Evolutionary conservation across 768 basidiomycete genomes (phyloP).

Genomic region (Dioszegia hungarica): DNA sequence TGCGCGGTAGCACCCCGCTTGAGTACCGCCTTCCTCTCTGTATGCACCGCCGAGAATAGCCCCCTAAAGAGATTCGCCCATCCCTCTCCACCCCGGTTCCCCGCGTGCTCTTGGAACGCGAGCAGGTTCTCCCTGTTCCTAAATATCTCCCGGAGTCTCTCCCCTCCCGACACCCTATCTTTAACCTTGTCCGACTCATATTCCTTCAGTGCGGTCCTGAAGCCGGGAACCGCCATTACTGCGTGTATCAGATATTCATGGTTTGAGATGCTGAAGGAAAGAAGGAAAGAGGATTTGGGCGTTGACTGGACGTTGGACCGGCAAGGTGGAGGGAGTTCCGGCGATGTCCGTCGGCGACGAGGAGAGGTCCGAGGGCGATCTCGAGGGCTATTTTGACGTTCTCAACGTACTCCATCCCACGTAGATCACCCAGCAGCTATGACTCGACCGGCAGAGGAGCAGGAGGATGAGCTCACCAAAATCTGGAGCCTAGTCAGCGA

Average conservation of each 20-base stretch:
- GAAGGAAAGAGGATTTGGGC: constrained; percentile 4
- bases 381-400: not conserved
- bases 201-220: constrained; percentile 28
- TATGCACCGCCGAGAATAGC: constrained; percentile 62
- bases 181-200: constrained; percentile 57
- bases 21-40: constrained; percentile 58
- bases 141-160: constrained; percentile 47
- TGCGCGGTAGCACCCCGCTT: constrained; percentile 48
- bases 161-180: constrained; percentile 64
- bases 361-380: not conserved
- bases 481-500: constrained; percentile 35
- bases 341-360: not conserved
- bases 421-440: not conserved
- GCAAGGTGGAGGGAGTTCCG: not conserved
- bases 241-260: not conserved
- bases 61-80: constrained; percentile 71
- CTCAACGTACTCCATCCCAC: not conserved
- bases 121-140: constrained; percentile 51
- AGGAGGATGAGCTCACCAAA: constrained; percentile 28
- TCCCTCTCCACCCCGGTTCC: constrained; percentile 23
- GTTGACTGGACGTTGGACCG: constrained; percentile 6
- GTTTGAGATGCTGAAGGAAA: not conserved
- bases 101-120: constrained; percentile 54
- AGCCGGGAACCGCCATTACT: constrained; percentile 30
- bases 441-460: constrained; percentile 1